Evolutionary conservation across 495 filamentous ascomycete genomes (phyloP).

Genomic region (Acidiella bohemica): DNA sequence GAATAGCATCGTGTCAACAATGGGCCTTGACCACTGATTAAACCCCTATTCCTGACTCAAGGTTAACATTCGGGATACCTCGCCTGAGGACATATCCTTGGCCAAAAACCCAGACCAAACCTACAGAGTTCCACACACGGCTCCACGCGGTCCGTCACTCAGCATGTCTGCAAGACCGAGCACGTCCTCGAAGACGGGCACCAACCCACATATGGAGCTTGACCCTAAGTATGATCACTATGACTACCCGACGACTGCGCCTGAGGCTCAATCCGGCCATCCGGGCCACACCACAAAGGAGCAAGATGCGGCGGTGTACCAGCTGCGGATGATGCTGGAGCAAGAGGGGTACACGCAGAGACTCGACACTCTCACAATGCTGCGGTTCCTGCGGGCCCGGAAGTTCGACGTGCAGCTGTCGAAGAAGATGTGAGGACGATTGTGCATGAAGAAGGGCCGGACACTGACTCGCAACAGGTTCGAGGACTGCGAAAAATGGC

Average conservation of each 20-base stretch:
- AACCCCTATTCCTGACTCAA: too few relatives aligned
- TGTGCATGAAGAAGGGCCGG: neutral
- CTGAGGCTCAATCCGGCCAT: conserved; percentile 58
- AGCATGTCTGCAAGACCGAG: too few relatives aligned
- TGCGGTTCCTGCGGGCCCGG: conserved; percentile 60
- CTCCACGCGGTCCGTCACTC: too few relatives aligned
- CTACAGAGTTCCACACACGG: too few relatives aligned
- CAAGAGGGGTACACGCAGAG: conserved; percentile 67
- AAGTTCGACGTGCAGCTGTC: conserved; percentile 80
- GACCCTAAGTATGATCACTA: conserved; percentile 93
- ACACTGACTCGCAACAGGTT: conserved; percentile 42
- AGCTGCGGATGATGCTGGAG: conserved; percentile 76
- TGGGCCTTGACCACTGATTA: too few relatives aligned
- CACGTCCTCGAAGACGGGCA: too few relatives aligned
- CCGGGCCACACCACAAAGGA: conserved; percentile 75
- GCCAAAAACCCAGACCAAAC: too few relatives aligned
- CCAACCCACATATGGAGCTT: conserved; percentile 37
- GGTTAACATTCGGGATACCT: too few relatives aligned
- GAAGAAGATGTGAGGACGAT: conserved; percentile 63
- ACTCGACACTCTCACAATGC: conserved; percentile 81
- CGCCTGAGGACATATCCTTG: too few relatives aligned
- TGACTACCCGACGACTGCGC: conserved; percentile 73
- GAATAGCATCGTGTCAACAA: too few relatives aligned
- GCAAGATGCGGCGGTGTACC: conserved; percentile 80
- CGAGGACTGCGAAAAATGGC: conserved; percentile 79